phyloP scores from a whole-genome alignment of 129 eudicot species.

The Centella asiatica region DNA sequence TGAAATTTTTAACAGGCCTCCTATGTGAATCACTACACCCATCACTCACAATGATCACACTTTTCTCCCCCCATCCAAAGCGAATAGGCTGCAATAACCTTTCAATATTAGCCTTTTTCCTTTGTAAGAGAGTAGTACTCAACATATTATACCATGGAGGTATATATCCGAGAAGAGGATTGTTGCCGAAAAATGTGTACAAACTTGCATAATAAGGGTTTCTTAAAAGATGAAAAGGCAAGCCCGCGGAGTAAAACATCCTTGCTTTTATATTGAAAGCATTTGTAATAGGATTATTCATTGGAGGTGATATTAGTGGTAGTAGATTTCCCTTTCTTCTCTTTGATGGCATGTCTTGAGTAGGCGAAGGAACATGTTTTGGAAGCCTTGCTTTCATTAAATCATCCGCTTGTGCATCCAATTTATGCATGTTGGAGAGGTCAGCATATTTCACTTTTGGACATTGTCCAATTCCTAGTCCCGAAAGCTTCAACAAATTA shows the following conservation, averaged over 20 bases:
- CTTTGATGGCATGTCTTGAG: too few relatives aligned
- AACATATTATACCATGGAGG: constrained; percentile 14
- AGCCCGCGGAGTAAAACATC: constrained; percentile 16
- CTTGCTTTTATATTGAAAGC: neutral
- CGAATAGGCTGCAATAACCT: neutral
- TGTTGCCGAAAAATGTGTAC: neutral
- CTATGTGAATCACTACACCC: too few relatives aligned
- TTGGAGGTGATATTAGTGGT: too few relatives aligned
- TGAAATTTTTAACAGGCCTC: constrained; percentile 9
- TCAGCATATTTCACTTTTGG: neutral
- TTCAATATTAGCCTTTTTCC: constrained; percentile 6
- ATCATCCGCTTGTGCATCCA: neutral
- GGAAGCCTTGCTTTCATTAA: too few relatives aligned
- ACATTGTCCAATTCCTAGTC: neutral
- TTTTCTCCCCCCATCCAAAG: constrained; percentile 7
- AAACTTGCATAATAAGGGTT: constrained; percentile 10
- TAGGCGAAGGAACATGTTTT: too few relatives aligned
- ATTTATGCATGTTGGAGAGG: neutral
- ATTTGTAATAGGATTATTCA: neutral
- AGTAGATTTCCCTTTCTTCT: too few relatives aligned
- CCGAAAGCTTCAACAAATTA: neutral
- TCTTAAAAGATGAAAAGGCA: constrained; percentile 17
- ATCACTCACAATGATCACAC: constrained; percentile 16
- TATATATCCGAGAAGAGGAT: neutral
- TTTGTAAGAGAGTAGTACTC: too few relatives aligned